Base-by-base conservation (phyloP, 2,329 filamentous ascomycete species). In the Fusarium zealandicum region DNA sequence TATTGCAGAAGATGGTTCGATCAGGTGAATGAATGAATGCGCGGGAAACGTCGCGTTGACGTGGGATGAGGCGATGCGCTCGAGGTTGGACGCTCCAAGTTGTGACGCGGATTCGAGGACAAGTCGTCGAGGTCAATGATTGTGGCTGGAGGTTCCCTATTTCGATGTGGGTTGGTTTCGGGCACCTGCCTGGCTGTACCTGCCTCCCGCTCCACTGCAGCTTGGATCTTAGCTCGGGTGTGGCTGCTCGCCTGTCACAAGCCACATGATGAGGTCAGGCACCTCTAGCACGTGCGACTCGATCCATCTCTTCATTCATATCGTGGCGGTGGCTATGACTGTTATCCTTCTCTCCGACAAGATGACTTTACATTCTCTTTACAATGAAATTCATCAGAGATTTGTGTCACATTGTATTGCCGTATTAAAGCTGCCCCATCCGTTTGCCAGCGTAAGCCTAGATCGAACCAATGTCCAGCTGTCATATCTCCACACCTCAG, bases 61-160 rank as follows among this genome's bases (percentile, higher is more conserved):
- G 33, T 38, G 28, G 27, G 36, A 22, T 28, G 6, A 30, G 43
- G 28, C 31, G 31, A 42, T 42, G 49, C 35, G 43, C 35, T 45
- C 35, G 40, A 50, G 16, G 44, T 47, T 27, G 16, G 33, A 30
- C 9, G 35, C 25, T 39, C 27, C 28, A 53, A 20, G 20, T 20
- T 20, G 20, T 51, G 42, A 54, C 57, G 52, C 45, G 42, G 41
- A 32, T 41, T 57, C 59, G 43, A 59, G 55, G 60, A 57, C 58
- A 64, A 54, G 50, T 64, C 61, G 61, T 64, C 54, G 61, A 62
- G 57, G 51, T 50, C 57, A 56, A 49, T 63, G n/a, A n/a, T n/a
- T n/a, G 61, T 64, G 61, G 61, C 61, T 64, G 61, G 57, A 64
- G 55, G 39, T 63, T 64, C 61, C 61, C 57, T 64, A 64, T 59